phyloP scores from a whole-genome alignment of 192 early-diverging fungal genomes.

The Coemansia sp. region DNA sequence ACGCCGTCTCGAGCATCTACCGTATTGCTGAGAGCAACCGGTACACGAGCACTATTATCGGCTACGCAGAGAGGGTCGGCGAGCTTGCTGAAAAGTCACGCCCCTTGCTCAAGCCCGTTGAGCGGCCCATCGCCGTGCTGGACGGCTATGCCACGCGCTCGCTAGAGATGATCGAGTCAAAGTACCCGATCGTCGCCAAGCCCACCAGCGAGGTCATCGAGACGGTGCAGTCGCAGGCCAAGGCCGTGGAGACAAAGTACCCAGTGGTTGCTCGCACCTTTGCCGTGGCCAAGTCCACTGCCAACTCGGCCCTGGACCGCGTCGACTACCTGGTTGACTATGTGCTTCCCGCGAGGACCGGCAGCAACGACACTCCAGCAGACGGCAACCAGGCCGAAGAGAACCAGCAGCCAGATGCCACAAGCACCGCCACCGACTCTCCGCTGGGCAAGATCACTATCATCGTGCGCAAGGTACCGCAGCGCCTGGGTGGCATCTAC shows the following conservation, averaged over 20 bases:
- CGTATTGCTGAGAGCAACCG: conserved; percentile 55
- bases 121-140: conserved; percentile 58
- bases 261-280: conserved; percentile 61
- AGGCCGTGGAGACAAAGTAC: conserved; percentile 45
- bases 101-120: conserved; percentile 53
- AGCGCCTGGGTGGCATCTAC: conserved; percentile 44
- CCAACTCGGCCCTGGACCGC: conserved; percentile 62
- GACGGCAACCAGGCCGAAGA: neutral
- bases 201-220: conserved; percentile 66
- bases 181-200: conserved; percentile 63
- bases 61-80: conserved; percentile 49
- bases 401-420: neutral
- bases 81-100: conserved; percentile 45
- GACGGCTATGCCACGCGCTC: conserved; percentile 69
- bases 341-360: conserved; percentile 31
- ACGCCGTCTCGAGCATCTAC: conserved; percentile 56
- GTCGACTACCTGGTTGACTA: conserved; percentile 64
- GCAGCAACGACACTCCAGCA: neutral
- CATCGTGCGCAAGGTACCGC: conserved; percentile 52
- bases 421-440: conserved; percentile 20
- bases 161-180: conserved; percentile 63
- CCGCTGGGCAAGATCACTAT: conserved; percentile 51
- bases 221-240: conserved; percentile 54
- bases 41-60: conserved; percentile 44
- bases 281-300: conserved; percentile 55